Evolutionary conservation across 2,329 filamentous ascomycete genomes (phyloP).

Genomic region (Cercospora brassicicola): DNA sequence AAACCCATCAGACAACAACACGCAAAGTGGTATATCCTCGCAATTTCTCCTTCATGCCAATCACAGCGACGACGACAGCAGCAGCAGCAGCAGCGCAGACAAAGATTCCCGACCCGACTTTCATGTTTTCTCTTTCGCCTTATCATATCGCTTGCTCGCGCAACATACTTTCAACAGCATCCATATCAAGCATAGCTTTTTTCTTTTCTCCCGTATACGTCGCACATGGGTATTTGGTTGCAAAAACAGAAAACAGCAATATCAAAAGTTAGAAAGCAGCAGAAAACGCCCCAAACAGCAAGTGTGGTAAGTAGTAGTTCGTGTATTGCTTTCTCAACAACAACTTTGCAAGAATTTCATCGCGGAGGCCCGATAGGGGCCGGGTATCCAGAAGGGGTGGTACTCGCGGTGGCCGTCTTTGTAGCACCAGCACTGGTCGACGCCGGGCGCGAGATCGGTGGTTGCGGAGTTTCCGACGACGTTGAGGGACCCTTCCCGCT

Average conservation of each 20-base stretch:
- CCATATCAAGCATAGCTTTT: conserved; percentile 22
- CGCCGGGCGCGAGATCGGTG: conserved; percentile 26
- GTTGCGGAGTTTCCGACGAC: conserved; percentile 24
- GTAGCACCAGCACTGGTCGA: conserved; percentile 26
- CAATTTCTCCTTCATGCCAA: conserved; percentile 8
- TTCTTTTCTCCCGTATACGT: conserved; percentile 19
- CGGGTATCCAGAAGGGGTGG: conserved; percentile 42
- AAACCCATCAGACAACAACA: neutral
- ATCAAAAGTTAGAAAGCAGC: conserved; percentile 8
- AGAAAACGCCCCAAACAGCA: conserved; percentile 7
- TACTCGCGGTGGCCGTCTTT: conserved; percentile 30
- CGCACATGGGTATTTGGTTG: conserved; percentile 24
- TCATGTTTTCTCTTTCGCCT: neutral
- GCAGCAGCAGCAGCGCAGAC: neutral
- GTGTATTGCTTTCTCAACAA: conserved; percentile 18
- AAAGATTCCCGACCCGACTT: neutral
- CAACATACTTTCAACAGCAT: conserved; percentile 9
- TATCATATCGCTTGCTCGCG: neutral
- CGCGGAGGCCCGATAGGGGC: conserved; percentile 43
- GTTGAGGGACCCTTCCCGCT: conserved; percentile 28
- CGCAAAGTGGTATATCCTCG: conserved; percentile 30
- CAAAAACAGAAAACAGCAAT: conserved; percentile 20
- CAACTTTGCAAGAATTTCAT: conserved; percentile 28
- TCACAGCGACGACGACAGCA: neutral
- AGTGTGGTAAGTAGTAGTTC: conserved; percentile 4